Conservation (phyloP, 345 rosid genomes). For the Anastatica hierochuntica region DNA sequence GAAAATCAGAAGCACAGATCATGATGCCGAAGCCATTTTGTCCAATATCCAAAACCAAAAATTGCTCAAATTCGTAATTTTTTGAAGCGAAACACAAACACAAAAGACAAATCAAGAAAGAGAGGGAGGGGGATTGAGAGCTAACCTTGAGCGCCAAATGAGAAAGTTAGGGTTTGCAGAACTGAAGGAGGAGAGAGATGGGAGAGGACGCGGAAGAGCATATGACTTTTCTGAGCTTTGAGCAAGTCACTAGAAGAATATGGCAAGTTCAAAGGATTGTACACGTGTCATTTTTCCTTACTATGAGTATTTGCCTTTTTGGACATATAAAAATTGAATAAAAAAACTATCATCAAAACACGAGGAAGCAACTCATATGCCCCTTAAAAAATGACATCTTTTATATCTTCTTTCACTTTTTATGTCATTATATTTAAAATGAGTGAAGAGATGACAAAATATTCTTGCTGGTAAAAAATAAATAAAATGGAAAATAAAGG, state of each 20-base stretch:
- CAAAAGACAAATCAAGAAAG: neutral
- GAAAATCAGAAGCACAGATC: neutral
- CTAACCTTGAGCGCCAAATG: conserved; percentile 20
- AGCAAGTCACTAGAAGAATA: conserved; percentile 26
- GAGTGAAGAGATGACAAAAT: no score
- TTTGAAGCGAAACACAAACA: neutral
- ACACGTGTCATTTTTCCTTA: conserved; percentile 19
- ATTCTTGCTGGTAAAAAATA: no score
- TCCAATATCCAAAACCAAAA: neutral
- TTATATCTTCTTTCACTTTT: no score
- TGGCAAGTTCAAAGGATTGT: conserved; percentile 7
- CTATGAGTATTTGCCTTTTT: no score
- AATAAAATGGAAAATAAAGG: no score
- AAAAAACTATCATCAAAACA: no score
- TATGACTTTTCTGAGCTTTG: conserved; percentile 15
- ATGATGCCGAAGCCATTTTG: neutral
- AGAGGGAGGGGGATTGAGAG: neutral
- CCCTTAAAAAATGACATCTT: no score
- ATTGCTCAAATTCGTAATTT: conserved; percentile 11
- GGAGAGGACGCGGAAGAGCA: conserved; percentile 9
- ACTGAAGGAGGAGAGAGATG: neutral
- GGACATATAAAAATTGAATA: no score
- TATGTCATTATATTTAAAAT: no score
- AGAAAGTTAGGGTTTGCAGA: conserved; percentile 28
- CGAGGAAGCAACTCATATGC: no score